Conservation (phyloP, 2,329 filamentous ascomycete species). For the Aspergillus chevalieri region DNA sequence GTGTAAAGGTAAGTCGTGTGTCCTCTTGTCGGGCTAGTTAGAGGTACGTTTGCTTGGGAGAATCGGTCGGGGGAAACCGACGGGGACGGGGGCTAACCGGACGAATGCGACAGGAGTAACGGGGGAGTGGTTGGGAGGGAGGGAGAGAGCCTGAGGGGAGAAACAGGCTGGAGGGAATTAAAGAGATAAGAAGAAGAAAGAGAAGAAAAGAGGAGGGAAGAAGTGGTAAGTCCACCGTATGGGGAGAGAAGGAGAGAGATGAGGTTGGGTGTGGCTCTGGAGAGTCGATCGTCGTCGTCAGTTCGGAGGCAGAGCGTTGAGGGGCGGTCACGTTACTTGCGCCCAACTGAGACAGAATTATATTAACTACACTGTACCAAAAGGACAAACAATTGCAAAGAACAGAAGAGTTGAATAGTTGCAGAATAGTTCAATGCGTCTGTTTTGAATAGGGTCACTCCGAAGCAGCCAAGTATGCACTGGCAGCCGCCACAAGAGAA, state of each 20-base stretch:
- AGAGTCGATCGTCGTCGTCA: not conserved
- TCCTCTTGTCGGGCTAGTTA: not conserved
- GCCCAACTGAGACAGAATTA: no score
- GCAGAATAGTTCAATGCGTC: not conserved
- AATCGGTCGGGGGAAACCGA: slow-evolving; percentile 1
- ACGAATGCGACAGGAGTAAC: not conserved
- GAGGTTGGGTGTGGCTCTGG: slow-evolving; percentile 13
- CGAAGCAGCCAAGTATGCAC: no score
- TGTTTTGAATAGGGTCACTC: no score
- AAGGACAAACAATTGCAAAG: not conserved
- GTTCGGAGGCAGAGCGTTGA: not conserved
- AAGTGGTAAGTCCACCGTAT: slow-evolving; percentile 2
- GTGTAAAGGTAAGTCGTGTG: not conserved
- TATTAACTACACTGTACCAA: not conserved
- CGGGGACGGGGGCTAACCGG: slow-evolving; percentile 1
- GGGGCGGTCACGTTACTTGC: slow-evolving; percentile 8
- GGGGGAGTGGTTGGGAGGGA: slow-evolving; percentile 4
- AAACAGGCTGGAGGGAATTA: slow-evolving; percentile 1
- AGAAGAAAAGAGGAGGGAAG: slow-evolving; percentile 3
- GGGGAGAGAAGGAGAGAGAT: not conserved
- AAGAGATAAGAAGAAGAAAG: slow-evolving; percentile 1
- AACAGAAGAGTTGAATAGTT: not conserved
- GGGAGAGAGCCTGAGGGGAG: slow-evolving; percentile 2
- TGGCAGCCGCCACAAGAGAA: no score
- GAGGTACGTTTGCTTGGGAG: not conserved